Percentiles rank a stretch among this genome's conserved stretches.
phyloP scores from a whole-genome alignment of 805 yeast species.

The Metschnikowia continentalis region DNA sequence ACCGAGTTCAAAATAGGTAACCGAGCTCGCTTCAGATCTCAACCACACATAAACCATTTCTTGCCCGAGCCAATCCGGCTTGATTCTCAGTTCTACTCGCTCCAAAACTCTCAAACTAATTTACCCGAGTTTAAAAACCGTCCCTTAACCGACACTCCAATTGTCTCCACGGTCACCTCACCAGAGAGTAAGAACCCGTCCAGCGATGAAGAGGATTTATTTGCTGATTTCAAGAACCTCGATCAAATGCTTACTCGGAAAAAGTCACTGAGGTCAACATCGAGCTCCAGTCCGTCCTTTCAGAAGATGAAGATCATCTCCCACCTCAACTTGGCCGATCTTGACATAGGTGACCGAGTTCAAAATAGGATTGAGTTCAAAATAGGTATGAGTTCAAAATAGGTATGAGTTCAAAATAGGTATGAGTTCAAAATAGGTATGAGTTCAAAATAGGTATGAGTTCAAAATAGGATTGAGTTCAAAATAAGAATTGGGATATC shows the following conservation, averaged over 20 bases:
- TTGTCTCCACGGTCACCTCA: conserved; percentile 52
- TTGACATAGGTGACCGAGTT: too few relatives aligned
- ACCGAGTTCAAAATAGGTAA: too few relatives aligned
- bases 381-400: too few relatives aligned
- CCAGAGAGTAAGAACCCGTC: conserved; percentile 39
- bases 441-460: too few relatives aligned
- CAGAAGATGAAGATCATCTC: conserved; percentile 35
- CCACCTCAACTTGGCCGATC: conserved; percentile 36
- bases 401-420: too few relatives aligned
- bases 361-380: too few relatives aligned
- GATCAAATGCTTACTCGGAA: conserved; percentile 6
- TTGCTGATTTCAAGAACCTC: conserved; percentile 7
- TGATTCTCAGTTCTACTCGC: conserved; percentile 12
- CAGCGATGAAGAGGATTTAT: conserved; percentile 26
- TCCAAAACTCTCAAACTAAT: conserved; percentile 12
- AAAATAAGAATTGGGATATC: conserved; percentile 88
- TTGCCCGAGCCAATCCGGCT: conserved; percentile 14
- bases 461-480: too few relatives aligned
- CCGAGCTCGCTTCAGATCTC: conserved; percentile 13
- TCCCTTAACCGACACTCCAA: conserved; percentile 74
- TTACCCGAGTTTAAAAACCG: conserved; percentile 63
- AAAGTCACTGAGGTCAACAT: neutral
- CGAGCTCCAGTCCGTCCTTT: conserved; percentile 10
- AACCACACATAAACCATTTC: conserved; percentile 15
- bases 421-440: too few relatives aligned